These are phyloP conservation scores for Venturia asperata DNA, from an alignment of 2,329 filamentous ascomycete genomes.

Conservation along the genomic window DNA sequence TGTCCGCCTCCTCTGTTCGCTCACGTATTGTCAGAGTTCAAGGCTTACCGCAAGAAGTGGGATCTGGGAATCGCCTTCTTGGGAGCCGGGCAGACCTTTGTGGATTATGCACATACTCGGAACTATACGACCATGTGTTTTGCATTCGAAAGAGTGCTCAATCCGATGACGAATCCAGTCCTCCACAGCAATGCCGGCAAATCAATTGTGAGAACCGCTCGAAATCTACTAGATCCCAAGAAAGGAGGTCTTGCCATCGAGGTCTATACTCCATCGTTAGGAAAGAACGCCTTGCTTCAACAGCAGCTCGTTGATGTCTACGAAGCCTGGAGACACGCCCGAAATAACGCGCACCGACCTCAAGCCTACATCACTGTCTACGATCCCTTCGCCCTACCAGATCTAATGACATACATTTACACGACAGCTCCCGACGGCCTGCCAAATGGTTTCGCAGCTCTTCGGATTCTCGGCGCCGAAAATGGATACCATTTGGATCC, in stretches of 20 bases:
- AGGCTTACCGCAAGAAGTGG: constrained; percentile 28
- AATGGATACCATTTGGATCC: constrained; percentile 39
- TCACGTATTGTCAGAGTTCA: constrained; percentile 32
- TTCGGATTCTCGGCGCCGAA: constrained; percentile 33
- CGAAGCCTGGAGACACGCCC: constrained; percentile 33
- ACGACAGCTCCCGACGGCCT: constrained; percentile 27
- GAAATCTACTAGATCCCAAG: constrained; percentile 31
- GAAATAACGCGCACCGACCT: constrained; percentile 28
- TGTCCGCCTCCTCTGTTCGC: constrained; percentile 27
- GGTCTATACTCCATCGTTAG: constrained; percentile 31
- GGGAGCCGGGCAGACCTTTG: constrained; percentile 32
- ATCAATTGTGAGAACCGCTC: constrained; percentile 33
- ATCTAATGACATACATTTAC: constrained; percentile 38
- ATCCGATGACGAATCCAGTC: constrained; percentile 36
- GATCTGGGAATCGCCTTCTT: constrained; percentile 33
- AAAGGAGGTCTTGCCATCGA: constrained; percentile 32
- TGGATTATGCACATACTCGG: constrained; percentile 26
- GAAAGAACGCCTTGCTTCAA: constrained; percentile 29
- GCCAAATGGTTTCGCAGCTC: constrained; percentile 35
- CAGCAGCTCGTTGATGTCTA: constrained; percentile 32
- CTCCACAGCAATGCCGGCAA: constrained; percentile 32
- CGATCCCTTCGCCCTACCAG: constrained; percentile 34
- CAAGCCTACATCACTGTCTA: constrained; percentile 39
- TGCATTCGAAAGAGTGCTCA: constrained; percentile 35
- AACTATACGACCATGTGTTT: constrained; percentile 35